Evolutionary conservation across 352 stramenopile species (phyloP).

Genomic region (Phytophthora citricola): DNA sequence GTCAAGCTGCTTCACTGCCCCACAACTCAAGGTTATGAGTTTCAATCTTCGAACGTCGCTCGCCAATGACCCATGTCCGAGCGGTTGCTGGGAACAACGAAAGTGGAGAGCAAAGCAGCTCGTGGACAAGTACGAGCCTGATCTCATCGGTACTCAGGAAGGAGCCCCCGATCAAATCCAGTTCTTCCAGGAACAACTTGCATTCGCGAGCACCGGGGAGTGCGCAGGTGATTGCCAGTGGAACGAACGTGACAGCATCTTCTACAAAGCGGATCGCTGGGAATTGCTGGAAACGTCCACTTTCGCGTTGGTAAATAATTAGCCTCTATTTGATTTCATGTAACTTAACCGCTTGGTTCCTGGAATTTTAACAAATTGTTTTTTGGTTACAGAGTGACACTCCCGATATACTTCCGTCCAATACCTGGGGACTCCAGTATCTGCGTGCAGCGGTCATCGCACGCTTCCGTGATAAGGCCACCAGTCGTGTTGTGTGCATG

Average conservation of each 20-base stretch:
- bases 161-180: constrained; percentile 58
- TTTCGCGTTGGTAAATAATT: constrained; percentile 62
- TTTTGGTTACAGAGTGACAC: constrained; percentile 60
- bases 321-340: background rate
- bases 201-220: constrained; percentile 55
- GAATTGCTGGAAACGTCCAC: constrained; percentile 48
- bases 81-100: constrained; percentile 69
- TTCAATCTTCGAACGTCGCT: constrained; percentile 77
- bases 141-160: constrained; percentile 77
- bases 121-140: constrained; percentile 52
- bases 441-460: constrained; percentile 60
- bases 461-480: constrained; percentile 53
- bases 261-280: constrained; percentile 57
- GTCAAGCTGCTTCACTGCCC: constrained; percentile 8
- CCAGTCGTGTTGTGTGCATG: constrained; percentile 54
- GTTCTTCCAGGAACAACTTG: constrained; percentile 55
- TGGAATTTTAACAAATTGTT: too few species aligned
- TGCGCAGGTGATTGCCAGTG: constrained; percentile 61
- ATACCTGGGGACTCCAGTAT: constrained; percentile 75
- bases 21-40: constrained; percentile 64
- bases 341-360: constrained; percentile 1
- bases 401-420: constrained; percentile 56
- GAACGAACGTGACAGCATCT: constrained; percentile 79
- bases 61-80: constrained; percentile 65
- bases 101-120: constrained; percentile 50